phyloP scores from a whole-genome alignment of 148 eudicot species.

The Fagopyrum homotropicum region DNA sequence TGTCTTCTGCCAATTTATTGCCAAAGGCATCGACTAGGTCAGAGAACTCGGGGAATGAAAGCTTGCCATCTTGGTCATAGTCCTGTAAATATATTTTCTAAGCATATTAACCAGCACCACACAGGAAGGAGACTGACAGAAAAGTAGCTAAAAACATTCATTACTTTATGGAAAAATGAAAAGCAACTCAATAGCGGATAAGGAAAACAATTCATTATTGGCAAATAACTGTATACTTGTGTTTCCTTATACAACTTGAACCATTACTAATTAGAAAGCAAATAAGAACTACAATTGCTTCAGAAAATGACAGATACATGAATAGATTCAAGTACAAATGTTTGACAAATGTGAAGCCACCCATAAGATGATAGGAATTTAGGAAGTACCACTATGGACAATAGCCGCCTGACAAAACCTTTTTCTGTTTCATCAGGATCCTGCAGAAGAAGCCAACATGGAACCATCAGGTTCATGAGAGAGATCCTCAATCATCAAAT shows the following conservation, averaged over 20 bases:
- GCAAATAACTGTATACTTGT: neutral
- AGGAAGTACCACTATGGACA: slow-evolving; percentile 70
- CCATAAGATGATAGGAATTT: slow-evolving; percentile 7
- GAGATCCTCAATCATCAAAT: slow-evolving; percentile 16
- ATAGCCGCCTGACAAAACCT: slow-evolving; percentile 65
- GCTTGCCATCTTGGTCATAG: slow-evolving; percentile 69
- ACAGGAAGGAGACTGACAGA: neutral
- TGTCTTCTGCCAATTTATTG: slow-evolving; percentile 66
- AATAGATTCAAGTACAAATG: neutral
- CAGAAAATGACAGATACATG: neutral
- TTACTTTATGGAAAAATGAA: neutral
- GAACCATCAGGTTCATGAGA: slow-evolving; percentile 10
- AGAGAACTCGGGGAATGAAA: slow-evolving; percentile 72
- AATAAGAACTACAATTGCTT: neutral
- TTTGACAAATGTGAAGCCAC: neutral
- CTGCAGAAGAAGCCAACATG: slow-evolving; percentile 29
- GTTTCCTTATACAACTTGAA: neutral
- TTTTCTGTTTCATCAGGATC: slow-evolving; percentile 86
- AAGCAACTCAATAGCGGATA: neutral
- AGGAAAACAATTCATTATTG: neutral
- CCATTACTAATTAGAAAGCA: neutral
- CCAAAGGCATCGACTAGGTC: slow-evolving; percentile 79
- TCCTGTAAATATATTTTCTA: slow-evolving; percentile 41
- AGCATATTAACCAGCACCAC: neutral
- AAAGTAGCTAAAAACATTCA: neutral